These are phyloP conservation scores for Syncephalastrum contaminatum DNA, from an alignment of 371 early-diverging fungal genomes.

Conservation along the genomic window DNA sequence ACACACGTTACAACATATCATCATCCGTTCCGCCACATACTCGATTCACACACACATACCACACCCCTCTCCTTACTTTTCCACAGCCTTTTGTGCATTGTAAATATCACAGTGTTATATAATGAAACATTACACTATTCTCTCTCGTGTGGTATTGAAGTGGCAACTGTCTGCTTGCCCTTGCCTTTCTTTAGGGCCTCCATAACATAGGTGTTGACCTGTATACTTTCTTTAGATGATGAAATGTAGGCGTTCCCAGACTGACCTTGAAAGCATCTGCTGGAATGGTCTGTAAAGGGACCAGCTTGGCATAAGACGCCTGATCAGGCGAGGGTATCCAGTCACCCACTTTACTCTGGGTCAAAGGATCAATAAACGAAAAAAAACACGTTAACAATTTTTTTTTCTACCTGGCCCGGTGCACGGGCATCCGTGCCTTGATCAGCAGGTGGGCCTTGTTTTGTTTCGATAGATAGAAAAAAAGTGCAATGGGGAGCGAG, in stretches of 20 bases:
- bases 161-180: no score
- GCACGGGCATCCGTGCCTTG: neutral
- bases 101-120: no score
- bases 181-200: conserved; percentile 22
- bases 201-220: conserved; percentile 22
- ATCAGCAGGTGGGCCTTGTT: conserved; percentile 14
- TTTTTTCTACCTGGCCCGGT: conserved; percentile 5
- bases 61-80: no score
- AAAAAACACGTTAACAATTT: neutral
- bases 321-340: conserved; percentile 49
- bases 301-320: conserved; percentile 16
- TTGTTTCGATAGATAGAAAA: conserved; percentile 38
- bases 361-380: neutral
- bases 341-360: conserved; percentile 12
- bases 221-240: neutral
- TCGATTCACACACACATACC: no score
- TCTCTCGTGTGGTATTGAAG: no score
- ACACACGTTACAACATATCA: no score
- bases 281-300: conserved; percentile 47
- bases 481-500: conserved; percentile 33
- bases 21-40: no score
- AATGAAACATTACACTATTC: no score
- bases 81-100: no score
- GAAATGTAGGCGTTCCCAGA: conserved; percentile 1
- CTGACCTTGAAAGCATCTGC: conserved; percentile 45